Evolutionary conservation across 2,329 filamentous ascomycete genomes (phyloP), one percentile per base, ranked within the genome.

Genomic region (Tolypocladium endophyticum): DNA sequence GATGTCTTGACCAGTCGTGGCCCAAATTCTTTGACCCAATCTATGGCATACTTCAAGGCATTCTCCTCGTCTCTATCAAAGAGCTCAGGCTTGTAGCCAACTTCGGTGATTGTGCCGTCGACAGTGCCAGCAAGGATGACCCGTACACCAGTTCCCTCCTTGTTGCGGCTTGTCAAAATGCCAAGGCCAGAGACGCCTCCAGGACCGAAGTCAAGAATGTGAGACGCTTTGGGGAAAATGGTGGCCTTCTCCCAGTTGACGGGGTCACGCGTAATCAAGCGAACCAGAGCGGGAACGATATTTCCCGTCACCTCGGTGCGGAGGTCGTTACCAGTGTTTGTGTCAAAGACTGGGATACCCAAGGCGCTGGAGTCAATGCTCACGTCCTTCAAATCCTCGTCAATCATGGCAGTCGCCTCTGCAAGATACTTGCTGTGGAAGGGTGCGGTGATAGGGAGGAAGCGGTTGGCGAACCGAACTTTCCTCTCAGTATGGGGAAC

Each of bases 161-260:
- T 99, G 83, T 97, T 99, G 68, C 94, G 90, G 81, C 96, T 97
- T 60, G 94, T 99, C 64, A 99, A 80, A 54, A 96, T 90, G 70
- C 94, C 95, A 28, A 99, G 87, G 64, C 95, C 95, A 30, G 94
- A 99, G 64, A 97, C 94, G 63, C 94, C 95, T 69, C 94, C 94
- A 28, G 94, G 94, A 55, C 95, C 94, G 68, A 99, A 97, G 77
- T 99, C 94, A 58, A 99, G 79, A 60, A 99, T 90, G 72, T 99
- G 94, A 4, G 93, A 97, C 25, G 94, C 94, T 28, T 86, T 82
- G 4, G 90, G 87, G 79, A 99, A 97, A 59, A 89, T 83, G 0
- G 94, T 99, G 0, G 94, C 92, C 72, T 88, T 88, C 77, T 97
- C 94, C 94, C 94, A 99, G 74, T 97, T 87, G 58, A 99, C 94